A percentile compares a stretch with the other conserved stretches of the same genome.
phyloP scores from a whole-genome alignment of 192 early-diverging fungal genomes.

The Dimargaris xerosporica region DNA sequence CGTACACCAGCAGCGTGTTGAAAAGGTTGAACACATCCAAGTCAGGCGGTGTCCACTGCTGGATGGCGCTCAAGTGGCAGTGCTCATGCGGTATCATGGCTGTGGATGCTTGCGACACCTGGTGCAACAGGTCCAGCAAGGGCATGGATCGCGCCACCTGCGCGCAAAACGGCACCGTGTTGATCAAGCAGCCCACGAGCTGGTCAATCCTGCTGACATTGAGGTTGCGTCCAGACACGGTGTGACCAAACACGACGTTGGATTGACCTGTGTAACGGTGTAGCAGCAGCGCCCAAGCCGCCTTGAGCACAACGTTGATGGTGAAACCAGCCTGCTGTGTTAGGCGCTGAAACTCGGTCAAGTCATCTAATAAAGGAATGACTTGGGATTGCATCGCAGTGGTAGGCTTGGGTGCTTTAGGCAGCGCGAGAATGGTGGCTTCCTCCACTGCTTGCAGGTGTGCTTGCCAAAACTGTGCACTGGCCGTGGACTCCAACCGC shows the following conservation, averaged over 20 bases:
- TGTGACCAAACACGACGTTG: slow-evolving; percentile 4
- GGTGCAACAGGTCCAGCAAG: neutral
- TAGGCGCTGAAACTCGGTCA: neutral
- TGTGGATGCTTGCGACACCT: neutral
- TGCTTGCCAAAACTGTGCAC: neutral
- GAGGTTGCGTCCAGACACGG: neutral
- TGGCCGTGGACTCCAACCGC: neutral
- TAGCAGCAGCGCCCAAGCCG: slow-evolving; percentile 8
- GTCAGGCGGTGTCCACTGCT: neutral
- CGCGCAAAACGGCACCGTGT: neutral
- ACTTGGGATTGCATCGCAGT: neutral
- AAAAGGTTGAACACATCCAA: neutral
- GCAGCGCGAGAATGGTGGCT: neutral
- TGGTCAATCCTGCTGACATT: neutral
- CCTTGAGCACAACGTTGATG: neutral
- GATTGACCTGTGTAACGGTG: neutral
- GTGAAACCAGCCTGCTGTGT: neutral
- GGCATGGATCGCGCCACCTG: neutral
- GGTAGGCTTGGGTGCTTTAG: neutral
- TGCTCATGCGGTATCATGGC: neutral
- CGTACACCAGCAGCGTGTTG: slow-evolving; percentile 7
- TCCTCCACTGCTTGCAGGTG: neutral
- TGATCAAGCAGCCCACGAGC: slow-evolving; percentile 5
- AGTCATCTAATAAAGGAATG: neutral
- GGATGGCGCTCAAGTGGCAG: neutral